These are phyloP conservation scores for Chrysanthemum makinoi DNA, from an alignment of 129 eudicot genomes.

Conservation along the genomic window DNA sequence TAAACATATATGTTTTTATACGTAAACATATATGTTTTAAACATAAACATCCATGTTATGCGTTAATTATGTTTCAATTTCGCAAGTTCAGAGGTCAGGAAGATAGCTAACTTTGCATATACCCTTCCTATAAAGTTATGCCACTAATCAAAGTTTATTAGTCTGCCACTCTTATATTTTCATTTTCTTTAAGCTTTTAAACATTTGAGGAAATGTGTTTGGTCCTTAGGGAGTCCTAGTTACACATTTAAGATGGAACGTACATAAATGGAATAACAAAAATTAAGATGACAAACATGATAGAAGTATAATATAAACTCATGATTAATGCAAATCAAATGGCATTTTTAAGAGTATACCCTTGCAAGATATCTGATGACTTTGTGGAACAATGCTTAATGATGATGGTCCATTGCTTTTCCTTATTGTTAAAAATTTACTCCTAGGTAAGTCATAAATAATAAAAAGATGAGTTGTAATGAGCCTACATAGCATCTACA, in stretches of 20 bases:
- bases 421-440: constrained; percentile 43
- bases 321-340: constrained; percentile 16
- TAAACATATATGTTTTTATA: too few relatives aligned
- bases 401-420: constrained; percentile 63
- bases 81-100: neutral
- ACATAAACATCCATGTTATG: too few relatives aligned
- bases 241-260: too few relatives aligned
- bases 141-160: neutral
- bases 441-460: constrained; percentile 21
- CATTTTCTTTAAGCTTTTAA: neutral
- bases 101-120: neutral
- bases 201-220: neutral
- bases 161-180: neutral
- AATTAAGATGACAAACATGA: too few relatives aligned
- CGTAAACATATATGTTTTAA: too few relatives aligned
- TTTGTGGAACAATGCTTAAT: constrained; percentile 56
- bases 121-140: neutral
- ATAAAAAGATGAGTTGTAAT: neutral
- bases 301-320: neutral
- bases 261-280: too few relatives aligned
- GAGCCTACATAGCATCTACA: constrained; percentile 4
- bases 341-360: constrained; percentile 44
- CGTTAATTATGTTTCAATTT: neutral
- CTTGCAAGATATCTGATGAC: constrained; percentile 91
- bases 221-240: too few relatives aligned